Base-by-base conservation (phyloP, 805 yeast genomes). In the Cyberlindnera japonica region DNA sequence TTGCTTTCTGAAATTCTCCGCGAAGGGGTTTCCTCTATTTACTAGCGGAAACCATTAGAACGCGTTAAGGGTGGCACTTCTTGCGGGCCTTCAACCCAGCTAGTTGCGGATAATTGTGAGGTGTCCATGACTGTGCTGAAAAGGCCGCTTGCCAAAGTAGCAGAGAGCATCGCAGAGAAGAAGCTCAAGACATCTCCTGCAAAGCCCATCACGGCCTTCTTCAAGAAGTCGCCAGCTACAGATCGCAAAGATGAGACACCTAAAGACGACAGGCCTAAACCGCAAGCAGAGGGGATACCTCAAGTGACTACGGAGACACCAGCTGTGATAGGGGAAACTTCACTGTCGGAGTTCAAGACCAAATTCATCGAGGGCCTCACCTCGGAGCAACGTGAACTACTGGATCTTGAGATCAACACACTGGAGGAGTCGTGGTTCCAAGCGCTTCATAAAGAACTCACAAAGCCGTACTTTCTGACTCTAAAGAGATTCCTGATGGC, bases 341-440 rank as follows among this genome's bases (percentile, higher is more conserved):
- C 19, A 9, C 9, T 18, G 2, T 40, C 49, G 8, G 27, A 24
- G 3, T 50, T 49, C 39, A 53, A 53, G 16, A 13, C 28, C 13
- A 6, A 25, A 4, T 51, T 51, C 20, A 19, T 38, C 2, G 8
- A 37, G 8, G 40, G 31, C 15, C 41, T 53, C 4, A 40, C 50
- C 4, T 30, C 40, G 4, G 86, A 79, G 33, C 71, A 77, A 29
- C 61, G 54, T 33, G 63, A 62, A 3, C 65, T 89, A 4, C 69
- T 89, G 2, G 60, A 69, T 15, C 64, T 83, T 9, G 99, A 93
- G 58, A 75, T 88, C 28, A 59, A 68, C 1, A 77, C 86, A 0
- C 63, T 93, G 45, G 89, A 86, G 46, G 73, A 74, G 10, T 69
- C 87, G 0, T 93, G 99, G 99, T 75, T 93, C 17, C 70, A 72